Evolutionary conservation across 306 rosid species (phyloP).

Genomic region (Cucumis melo): DNA sequence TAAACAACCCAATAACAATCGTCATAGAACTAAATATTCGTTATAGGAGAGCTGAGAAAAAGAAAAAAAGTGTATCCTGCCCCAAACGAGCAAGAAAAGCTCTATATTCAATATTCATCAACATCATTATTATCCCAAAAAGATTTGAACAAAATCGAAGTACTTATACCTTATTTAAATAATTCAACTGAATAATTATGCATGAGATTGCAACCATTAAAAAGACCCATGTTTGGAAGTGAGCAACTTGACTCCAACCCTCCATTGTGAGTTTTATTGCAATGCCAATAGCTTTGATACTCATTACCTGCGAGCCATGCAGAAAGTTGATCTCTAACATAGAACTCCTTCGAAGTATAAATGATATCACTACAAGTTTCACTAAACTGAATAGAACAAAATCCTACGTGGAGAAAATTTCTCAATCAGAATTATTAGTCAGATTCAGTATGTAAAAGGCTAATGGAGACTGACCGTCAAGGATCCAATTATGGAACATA

Average conservation of each 20-base stretch:
- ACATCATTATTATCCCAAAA: not conserved
- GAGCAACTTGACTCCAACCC: slow-evolving; percentile 54
- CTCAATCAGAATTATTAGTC: not conserved
- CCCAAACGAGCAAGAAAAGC: not conserved
- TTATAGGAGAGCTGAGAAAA: not conserved
- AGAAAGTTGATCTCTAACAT: not conserved
- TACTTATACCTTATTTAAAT: slow-evolving; percentile 58
- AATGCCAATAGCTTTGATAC: slow-evolving; percentile 77
- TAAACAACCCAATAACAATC: not conserved
- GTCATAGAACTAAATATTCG: not conserved
- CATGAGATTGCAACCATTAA: slow-evolving; percentile 59
- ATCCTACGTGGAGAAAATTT: not conserved
- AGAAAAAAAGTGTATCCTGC: not conserved
- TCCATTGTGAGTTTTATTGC: slow-evolving; percentile 77
- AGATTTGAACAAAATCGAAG: not conserved
- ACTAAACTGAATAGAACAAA: not conserved
- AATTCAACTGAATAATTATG: slow-evolving; percentile 62
- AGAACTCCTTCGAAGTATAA: not conserved
- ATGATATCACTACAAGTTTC: not conserved
- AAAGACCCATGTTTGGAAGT: slow-evolving; percentile 78
- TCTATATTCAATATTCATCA: not conserved
- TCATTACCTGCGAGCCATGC: slow-evolving; percentile 53
- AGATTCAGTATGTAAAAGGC: not conserved
- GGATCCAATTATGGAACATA: slow-evolving; percentile 74
- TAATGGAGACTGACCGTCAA: slow-evolving; percentile 44